Base-by-base conservation (phyloP, 2,329 filamentous ascomycete genomes). In the Botrytis medusae region DNA sequence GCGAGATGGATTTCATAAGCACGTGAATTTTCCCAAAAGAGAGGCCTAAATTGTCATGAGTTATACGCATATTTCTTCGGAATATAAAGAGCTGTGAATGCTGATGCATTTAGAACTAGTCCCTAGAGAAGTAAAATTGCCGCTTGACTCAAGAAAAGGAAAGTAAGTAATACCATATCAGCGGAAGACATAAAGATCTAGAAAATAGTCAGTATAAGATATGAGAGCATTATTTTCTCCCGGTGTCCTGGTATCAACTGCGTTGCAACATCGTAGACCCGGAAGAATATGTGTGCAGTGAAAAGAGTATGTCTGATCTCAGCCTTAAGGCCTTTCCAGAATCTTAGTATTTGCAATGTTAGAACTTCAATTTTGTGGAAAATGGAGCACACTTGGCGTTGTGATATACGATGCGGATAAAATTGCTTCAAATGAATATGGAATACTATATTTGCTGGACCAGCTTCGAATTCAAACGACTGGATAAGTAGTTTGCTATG, bases 151-250 rank as follows among this genome's bases (percentile, higher is more conserved):
- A 14, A 54, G 12, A 1, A n/a, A 54, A 54, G 25, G 5, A 16
- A n/a, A n/a, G 2, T 2, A 1, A n/a, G 14, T 54, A 1, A 25
- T 25, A n/a, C 10, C 7, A 54, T n/a, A 0, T 0, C 12, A 4
- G 4, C 22, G 10, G 10, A 51, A 51, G 22, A 4, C 22, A 51
- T 2, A 25, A 14, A 22, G 4, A 12, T 14, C 22, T 4, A 25
- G 4, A 12, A 14, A 12, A 25, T 51, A 14, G 46, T 51, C 46
- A 25, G 46, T 51, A 4, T 12, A 25, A 25, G 46, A 51, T 25
- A 51, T 25, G 46, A 25, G 46, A 51, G 12, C 12, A 51, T 14
- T 0, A 6, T 51, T 5, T 1, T 10, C 12, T 51, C 10, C 0
- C 1, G 12, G 4, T 51, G 22, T 4, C 4, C 4, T 51, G 14